These are phyloP conservation scores for Alternaria metachromatica DNA, from an alignment of 2,329 filamentous ascomycete genomes.

Conservation along the genomic window DNA sequence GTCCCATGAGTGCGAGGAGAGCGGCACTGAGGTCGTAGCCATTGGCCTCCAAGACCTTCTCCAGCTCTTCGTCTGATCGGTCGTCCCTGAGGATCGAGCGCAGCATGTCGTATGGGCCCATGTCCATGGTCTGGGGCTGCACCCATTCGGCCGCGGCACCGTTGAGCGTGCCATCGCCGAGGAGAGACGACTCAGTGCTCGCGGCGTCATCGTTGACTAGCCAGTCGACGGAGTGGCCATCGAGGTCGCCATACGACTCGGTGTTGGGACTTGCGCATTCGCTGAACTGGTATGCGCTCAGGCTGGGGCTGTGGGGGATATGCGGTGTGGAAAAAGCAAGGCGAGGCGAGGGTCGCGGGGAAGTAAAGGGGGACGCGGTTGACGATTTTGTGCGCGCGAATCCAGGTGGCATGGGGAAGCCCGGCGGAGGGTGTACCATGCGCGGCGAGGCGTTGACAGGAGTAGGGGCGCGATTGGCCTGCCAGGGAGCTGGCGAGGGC, in stretches of 20 bases:
- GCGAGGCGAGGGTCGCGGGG: constrained; percentile 88
- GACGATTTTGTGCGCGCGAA: constrained; percentile 77
- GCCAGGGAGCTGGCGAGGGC: constrained; percentile 93
- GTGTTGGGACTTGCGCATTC: constrained; percentile 74
- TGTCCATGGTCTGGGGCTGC: constrained; percentile 74
- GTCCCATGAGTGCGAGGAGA: constrained; percentile 86
- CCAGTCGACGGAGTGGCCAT: constrained; percentile 96
- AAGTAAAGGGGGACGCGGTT: constrained; percentile 88
- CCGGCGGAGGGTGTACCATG: constrained; percentile 79
- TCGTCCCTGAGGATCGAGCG: constrained; percentile 91
- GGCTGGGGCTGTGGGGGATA: constrained; percentile 90
- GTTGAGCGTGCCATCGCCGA: constrained; percentile 74
- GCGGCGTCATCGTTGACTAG: constrained; percentile 86
- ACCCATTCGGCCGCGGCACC: constrained; percentile 83
- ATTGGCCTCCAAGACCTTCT: constrained; percentile 85
- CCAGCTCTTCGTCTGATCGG: constrained; percentile 91
- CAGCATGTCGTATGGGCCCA: constrained; percentile 98
- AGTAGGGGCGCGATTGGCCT: constrained; percentile 74
- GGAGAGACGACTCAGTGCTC: constrained; percentile 76
- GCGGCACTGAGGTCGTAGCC: constrained; percentile 94
- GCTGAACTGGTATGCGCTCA: constrained; percentile 96
- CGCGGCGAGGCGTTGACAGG: constrained; percentile 84
- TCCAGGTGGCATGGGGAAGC: constrained; percentile 73
- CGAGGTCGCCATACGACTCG: constrained; percentile 89
- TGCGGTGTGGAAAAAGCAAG: constrained; percentile 86